Conservation (phyloP, 768 basidiomycete genomes). For the Fomitopsis pulvina region DNA sequence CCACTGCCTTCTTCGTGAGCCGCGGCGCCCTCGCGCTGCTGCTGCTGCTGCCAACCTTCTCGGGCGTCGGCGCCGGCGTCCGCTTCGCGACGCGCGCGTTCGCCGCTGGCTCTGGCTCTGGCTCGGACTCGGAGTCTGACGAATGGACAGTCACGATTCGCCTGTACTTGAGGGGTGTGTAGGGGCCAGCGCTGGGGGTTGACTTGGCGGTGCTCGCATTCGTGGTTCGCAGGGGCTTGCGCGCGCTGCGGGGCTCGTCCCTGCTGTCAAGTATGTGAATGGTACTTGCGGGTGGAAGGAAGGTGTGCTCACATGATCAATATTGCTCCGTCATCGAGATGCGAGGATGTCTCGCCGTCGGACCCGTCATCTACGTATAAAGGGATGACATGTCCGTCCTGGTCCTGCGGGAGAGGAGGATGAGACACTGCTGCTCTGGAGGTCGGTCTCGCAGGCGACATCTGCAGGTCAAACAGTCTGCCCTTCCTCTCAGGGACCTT, state of each 20-base stretch:
- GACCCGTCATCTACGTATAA: slow-evolving; percentile 13
- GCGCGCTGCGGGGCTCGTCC: slow-evolving; percentile 44
- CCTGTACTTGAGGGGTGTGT: slow-evolving; percentile 4
- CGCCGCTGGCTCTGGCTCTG: slow-evolving; percentile 1
- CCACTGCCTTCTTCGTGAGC: slow-evolving; percentile 34
- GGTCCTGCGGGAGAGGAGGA: background rate
- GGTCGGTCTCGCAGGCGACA: background rate
- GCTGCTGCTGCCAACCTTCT: slow-evolving; percentile 2
- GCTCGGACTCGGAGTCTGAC: background rate
- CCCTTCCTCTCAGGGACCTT: background rate
- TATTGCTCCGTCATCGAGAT: slow-evolving; percentile 25
- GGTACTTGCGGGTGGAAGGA: slow-evolving; percentile 26
- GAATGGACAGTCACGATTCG: background rate
- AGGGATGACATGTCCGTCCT: background rate
- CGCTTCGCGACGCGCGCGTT: background rate
- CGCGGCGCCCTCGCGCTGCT: slow-evolving; percentile 15
- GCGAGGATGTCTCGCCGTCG: slow-evolving; percentile 21
- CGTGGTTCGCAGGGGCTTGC: slow-evolving; percentile 34
- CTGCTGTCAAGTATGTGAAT: slow-evolving; percentile 14
- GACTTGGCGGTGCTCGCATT: background rate
- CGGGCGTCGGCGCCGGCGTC: slow-evolving; percentile 6
- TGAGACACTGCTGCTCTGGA: background rate
- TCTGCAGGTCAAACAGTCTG: background rate
- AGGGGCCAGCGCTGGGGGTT: background rate
- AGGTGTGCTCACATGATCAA: background rate